Conservation (phyloP, 768 basidiomycete species). For the Sarcodon aspratus region DNA sequence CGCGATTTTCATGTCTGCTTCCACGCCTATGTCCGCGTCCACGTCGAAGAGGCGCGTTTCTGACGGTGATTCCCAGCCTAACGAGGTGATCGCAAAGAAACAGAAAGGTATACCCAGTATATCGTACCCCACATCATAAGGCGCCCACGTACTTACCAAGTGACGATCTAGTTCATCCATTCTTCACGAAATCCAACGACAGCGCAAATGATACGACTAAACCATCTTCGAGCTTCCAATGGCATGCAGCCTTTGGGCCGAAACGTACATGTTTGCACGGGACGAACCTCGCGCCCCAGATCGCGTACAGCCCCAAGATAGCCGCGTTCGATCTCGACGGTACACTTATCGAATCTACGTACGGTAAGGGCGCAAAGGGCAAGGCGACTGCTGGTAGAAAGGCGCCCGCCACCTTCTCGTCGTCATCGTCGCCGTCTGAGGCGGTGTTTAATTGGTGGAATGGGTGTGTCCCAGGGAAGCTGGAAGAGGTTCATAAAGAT, state of each 20-base stretch:
- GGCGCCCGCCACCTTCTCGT: constrained; percentile 2
- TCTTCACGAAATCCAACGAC: constrained; percentile 13
- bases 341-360: constrained; percentile 50
- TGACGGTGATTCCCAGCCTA: too few relatives aligned
- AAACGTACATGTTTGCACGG: constrained; percentile 25
- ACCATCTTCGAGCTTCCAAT: constrained; percentile 12
- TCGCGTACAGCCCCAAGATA: constrained; percentile 35
- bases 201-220: neutral
- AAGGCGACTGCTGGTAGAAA: constrained; percentile 12
- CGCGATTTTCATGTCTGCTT: too few relatives aligned
- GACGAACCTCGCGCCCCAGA: constrained; percentile 24
- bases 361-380: constrained; percentile 29
- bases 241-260: constrained; percentile 20
- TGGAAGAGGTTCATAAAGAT: constrained; percentile 44
- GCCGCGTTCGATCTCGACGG: constrained; percentile 85
- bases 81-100: too few relatives aligned
- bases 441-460: constrained; percentile 74
- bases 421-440: neutral
- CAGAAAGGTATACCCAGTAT: too few relatives aligned
- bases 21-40: too few relatives aligned
- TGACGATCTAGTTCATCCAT: constrained; percentile 13
- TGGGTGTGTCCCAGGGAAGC: constrained; percentile 42
- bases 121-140: too few relatives aligned
- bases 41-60: too few relatives aligned
- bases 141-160: too few relatives aligned